Base-by-base conservation (phyloP, 2,329 filamentous ascomycete species). In the Botrytis medusae region DNA sequence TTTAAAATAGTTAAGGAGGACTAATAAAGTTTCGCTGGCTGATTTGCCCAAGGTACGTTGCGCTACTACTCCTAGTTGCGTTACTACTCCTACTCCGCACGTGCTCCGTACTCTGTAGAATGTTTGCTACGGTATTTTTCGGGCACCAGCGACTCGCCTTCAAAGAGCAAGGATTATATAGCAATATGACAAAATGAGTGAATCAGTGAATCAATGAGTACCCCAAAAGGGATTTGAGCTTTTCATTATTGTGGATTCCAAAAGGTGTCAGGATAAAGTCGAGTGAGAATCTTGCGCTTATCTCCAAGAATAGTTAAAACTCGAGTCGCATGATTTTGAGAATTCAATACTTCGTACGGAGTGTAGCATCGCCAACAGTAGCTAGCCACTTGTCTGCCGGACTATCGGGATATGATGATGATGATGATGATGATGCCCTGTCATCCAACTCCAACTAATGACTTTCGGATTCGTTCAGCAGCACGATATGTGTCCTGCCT, bases 71-170 rank as follows among this genome's bases (percentile, higher is more conserved):
- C 25, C 25, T 37, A 37, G 34, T 37, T 42, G 14, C 40, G 42
- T 12, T 44, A 44, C 42, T 10, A 44, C 42, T 51, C 8, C 18
- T 51, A 9, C 8, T 51, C 8, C 42, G 48, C n/a, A n/a, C n/a
- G n/a, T n/a, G n/a, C 4, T 34, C 8, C 42, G 48, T 54, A n/a
- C 4, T 54, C 48, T 54, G 48, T 12, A 54, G 48, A 54, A n/a
- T 54, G 48, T 54, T 54, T 65, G 42, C 25, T 64, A 68, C 64
- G 64, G 64, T 54, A 57, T 20, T 69, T 22, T 32, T 69, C 65
- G 65, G 48, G n/a, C 34, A 42, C 32, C 65, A 57, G 65, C 65
- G 25, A 69, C 25, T 69, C 63, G 48, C 65, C 37, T 59, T 44
- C 34, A 42, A 16, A 34, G 32, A 57, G 29, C 63, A 54, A 67